phyloP scores from a whole-genome alignment of 2,329 filamentous ascomycete species.

The Aaosphaeria pasadenensis region DNA sequence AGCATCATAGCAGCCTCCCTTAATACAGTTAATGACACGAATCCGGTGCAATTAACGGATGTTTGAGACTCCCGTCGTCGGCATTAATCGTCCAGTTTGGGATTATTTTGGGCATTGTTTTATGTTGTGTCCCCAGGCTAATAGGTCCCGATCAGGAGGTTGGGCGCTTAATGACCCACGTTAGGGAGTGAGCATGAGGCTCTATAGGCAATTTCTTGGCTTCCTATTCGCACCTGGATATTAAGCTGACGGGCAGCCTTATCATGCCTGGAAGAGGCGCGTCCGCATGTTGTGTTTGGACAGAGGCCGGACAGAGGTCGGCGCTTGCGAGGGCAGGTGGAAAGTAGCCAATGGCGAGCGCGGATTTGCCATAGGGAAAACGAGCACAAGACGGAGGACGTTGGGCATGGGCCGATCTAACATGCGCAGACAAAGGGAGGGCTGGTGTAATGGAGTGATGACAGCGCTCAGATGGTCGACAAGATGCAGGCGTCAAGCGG shows the following conservation, averaged over 20 bases:
- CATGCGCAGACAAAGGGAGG: background rate
- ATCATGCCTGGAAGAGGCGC: slow-evolving; percentile 17
- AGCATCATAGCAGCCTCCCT: too few species aligned
- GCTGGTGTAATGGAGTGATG: too few species aligned
- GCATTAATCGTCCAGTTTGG: slow-evolving; percentile 12
- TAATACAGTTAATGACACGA: too few species aligned
- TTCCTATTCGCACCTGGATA: background rate
- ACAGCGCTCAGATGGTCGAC: too few species aligned
- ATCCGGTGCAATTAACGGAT: too few species aligned
- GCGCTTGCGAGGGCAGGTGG: slow-evolving; percentile 27
- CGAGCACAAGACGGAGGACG: too few species aligned
- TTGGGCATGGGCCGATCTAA: slow-evolving; percentile 17
- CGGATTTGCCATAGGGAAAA: too few species aligned
- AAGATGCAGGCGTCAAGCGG: too few species aligned
- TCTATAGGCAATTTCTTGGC: slow-evolving; percentile 10
- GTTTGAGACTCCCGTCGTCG: too few species aligned
- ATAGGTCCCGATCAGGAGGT: slow-evolving; percentile 15
- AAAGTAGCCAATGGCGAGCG: too few species aligned
- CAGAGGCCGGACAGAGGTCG: slow-evolving; percentile 5
- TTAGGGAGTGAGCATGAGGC: slow-evolving; percentile 25
- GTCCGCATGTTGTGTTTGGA: slow-evolving; percentile 24
- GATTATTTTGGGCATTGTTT: slow-evolving; percentile 29
- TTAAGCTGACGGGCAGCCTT: slow-evolving; percentile 8
- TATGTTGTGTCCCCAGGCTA: slow-evolving; percentile 16
- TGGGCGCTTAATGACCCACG: slow-evolving; percentile 28